Evolutionary conservation across 2,329 filamentous ascomycete species (phyloP), one percentile per base, ranked within the genome.

Genomic region (Atkinsonella hypoxylon): DNA sequence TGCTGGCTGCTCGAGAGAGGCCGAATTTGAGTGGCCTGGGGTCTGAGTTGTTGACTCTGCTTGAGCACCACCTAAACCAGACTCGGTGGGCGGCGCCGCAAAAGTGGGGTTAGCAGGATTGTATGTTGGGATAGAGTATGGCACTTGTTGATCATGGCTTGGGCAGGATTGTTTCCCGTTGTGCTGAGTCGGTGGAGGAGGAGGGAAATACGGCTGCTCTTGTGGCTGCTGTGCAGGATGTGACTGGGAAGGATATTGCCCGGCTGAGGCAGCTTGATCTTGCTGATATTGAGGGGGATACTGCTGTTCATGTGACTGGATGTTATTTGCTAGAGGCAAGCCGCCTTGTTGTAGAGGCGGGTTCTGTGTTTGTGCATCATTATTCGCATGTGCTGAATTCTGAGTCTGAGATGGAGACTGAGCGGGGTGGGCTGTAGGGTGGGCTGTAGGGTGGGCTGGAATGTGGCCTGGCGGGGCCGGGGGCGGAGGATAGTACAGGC

Each of bases 91-190:
- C 26, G 61, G 62, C 6, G 62, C 59, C 1, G 62, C 62, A 54
- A 65, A 65, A 38, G 54, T 53, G 34, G 63, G 62, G 30, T 59
- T 56, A 2, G 62, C 62, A 45, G 63, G 62, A 40, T 63, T 57
- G 41, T 66, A 65, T 4, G 58, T 52, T 2, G 63, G 62, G 22
- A 66, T 65, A 8, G 52, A 44, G 22, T 64, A 64, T 45, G 51
- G 53, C 12, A 51, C 45, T n/a, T 48, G 49, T 18, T 52, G 55
- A 34, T 47, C 12, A 9, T 53, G 49, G 34, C 54, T 53, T n/a
- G 44, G 32, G 13, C 39, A 43, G 7, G 51, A 52, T 8, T 57
- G 36, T 41, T 51, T 58, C 13, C 55, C 51, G 3, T 54, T 41
- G 9, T 57, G 56, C 41, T 61, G 56, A 38, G 38, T n/a, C 10